Evolutionary conservation across 164 flowering plant genomes (phyloP), one percentile per base, ranked within the genome.

Genomic region (Nelumbo lutea): DNA sequence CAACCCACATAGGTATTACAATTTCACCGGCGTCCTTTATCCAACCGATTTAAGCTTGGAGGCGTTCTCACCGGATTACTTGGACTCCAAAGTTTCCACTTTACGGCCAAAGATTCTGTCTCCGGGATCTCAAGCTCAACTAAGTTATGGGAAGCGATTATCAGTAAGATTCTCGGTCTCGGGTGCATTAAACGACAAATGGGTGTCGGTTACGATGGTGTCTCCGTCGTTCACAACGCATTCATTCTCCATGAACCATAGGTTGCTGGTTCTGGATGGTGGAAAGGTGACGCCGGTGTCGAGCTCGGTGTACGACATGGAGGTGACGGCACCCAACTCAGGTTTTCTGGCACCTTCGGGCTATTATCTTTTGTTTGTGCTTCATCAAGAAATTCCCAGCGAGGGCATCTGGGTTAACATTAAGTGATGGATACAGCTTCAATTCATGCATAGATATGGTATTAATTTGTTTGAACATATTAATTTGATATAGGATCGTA

Each of bases 401-500:
- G 70, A 59, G 27, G 79, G 75, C 41, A 61, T 72, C 56, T 76
- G 79, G 79, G 72, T 76, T 62, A 53, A 65, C 9, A 68, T 73
- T 9, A 66, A 62, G 27, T 72, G 38, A 44, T 61, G 14, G 57
- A 47, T 47, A 50, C 1, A 50, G 53, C 11, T 27, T 27, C 27
- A 27, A 27, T 27, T 27, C 27, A 27, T 27, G 27, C 27, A 27
- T 27, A 27, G 27, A 27, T 27, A 27, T 27, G 27, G 27, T 27
- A 27, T 27, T 27, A 27, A 27, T 27, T 27, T 27, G 27, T 27
- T 27, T 27, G 27, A 27, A 27, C 27, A 27, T 27, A 27, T 27
- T 27, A 27, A 27, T 27, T 27, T 27, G 27, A 27, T 27, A 27
- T 27, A 27, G 27, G 27, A 27, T 27, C 27, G 27, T 27, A 27